Base-by-base conservation (phyloP, 2,329 filamentous ascomycete genomes). In the Ceratocystis lukuohia region DNA sequence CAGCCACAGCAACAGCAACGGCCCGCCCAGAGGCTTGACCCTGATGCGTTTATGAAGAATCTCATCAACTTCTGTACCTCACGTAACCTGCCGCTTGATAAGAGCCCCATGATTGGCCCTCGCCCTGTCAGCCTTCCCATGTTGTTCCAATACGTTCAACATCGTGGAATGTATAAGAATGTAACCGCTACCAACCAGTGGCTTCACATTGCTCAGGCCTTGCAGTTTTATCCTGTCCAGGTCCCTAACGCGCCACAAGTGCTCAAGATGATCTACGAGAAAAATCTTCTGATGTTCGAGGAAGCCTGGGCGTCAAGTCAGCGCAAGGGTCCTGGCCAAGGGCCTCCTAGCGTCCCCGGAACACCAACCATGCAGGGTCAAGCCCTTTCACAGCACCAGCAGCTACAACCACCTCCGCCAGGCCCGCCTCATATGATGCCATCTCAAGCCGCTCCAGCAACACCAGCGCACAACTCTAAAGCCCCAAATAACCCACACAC, bases 271-370 rank as follows among this genome's bases (percentile, higher is more conserved):
- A 81, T 89, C 5, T 96, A 94, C 74, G 87, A 91, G 71, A 81
- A 83, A 45, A 91, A 92, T 70, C 77, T 96, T 5, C 77, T 82
- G 30, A 82, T 86, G 41, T 96, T 96, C 70, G 92, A 96, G 73
- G 83, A 86, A 68, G 82, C 82, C 1, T 88, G 82, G 78, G 72
- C 81, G 45, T 77, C 80, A 44, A 83, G 84, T 69, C 79, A 79
- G 69, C 79, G 78, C 30, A 77, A 79, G 62, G 30, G 25, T n/a
- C 64, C 63, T 59, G 64, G 37, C 6, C 61, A 56, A 17, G 61
- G 48, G 2, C 46, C 45, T 57, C 28, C 57, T 28, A 64, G 63
- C 17, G 64, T 65, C 20, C 67, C 67, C 5, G 67, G 64, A 5
- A 68, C 67, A 77, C 70, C 76, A 75, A 69, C 75, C 30, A 71